Evolutionary conservation across 148 eudicot species (phyloP).

Genomic region (Fagopyrum esculentum): DNA sequence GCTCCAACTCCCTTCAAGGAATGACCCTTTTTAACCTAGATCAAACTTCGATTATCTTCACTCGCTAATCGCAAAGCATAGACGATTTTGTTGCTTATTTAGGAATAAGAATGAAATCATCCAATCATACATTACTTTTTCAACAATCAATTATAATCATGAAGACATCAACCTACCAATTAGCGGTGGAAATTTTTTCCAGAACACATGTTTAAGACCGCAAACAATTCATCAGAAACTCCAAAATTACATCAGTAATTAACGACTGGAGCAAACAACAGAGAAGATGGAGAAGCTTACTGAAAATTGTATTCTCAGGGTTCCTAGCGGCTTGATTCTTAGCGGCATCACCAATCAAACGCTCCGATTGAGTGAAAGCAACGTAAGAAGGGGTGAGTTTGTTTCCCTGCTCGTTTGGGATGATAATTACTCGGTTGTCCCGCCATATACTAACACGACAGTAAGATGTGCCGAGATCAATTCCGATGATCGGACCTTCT

Average conservation of each 20-base stretch:
- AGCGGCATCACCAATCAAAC: constrained; percentile 12
- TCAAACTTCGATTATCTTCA: too few relatives aligned
- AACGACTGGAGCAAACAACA: not conserved
- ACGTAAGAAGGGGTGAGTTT: constrained; percentile 12
- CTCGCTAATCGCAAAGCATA: too few relatives aligned
- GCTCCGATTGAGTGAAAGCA: constrained; percentile 13
- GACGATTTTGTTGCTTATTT: too few relatives aligned
- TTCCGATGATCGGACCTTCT: constrained; percentile 12
- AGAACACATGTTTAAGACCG: too few relatives aligned
- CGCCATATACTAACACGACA: constrained; percentile 14
- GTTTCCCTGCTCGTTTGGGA: constrained; percentile 16
- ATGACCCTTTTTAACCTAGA: too few relatives aligned
- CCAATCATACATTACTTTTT: not conserved
- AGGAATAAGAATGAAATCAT: too few relatives aligned
- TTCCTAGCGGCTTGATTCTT: constrained; percentile 17
- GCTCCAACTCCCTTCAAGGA: too few relatives aligned
- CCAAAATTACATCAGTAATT: not conserved
- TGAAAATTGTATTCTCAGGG: constrained; percentile 11
- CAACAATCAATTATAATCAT: too few relatives aligned
- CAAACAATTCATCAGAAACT: not conserved
- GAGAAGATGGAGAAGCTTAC: not conserved
- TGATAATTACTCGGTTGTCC: constrained; percentile 8
- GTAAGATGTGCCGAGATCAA: constrained; percentile 17
- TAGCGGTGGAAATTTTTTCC: too few relatives aligned
- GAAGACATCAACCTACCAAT: too few relatives aligned